phyloP scores from a whole-genome alignment of 371 early-diverging fungal genomes.

The Mucor circinelloides region DNA sequence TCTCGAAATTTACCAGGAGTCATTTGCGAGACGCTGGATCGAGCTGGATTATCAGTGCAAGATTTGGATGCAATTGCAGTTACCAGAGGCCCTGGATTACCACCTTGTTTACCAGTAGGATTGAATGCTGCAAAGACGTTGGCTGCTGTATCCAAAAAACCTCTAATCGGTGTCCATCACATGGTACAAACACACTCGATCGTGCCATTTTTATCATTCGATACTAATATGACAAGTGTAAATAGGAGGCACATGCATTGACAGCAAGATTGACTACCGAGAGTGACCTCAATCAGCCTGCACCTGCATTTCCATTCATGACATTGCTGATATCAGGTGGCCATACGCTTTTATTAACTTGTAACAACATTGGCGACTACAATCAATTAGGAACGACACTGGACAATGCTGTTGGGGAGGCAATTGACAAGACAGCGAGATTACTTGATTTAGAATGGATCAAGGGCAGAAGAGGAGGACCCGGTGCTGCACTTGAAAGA shows the following conservation, averaged over 20 bases:
- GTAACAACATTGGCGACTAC: slow-evolving; percentile 67
- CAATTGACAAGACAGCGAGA: slow-evolving; percentile 81
- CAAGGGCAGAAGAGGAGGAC: slow-evolving; percentile 67
- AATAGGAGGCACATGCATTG: slow-evolving; percentile 76
- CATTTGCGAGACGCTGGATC: slow-evolving; percentile 63
- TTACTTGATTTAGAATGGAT: slow-evolving; percentile 69
- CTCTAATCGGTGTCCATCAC: slow-evolving; percentile 84
- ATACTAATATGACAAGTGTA: background rate
- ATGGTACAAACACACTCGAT: slow-evolving; percentile 56
- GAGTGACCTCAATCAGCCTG: slow-evolving; percentile 21
- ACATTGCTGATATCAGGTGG: slow-evolving; percentile 83
- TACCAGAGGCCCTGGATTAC: slow-evolving; percentile 83
- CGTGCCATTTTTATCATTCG: background rate
- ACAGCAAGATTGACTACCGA: slow-evolving; percentile 61
- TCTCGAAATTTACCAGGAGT: slow-evolving; percentile 68
- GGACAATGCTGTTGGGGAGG: slow-evolving; percentile 84
- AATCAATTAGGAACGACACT: slow-evolving; percentile 69
- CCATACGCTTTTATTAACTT: slow-evolving; percentile 74
- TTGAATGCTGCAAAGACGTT: slow-evolving; percentile 80
- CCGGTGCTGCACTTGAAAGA: slow-evolving; percentile 77
- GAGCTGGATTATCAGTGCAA: slow-evolving; percentile 52
- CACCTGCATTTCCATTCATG: slow-evolving; percentile 72
- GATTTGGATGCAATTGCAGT: slow-evolving; percentile 84
- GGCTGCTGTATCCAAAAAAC: slow-evolving; percentile 71
- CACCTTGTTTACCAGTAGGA: slow-evolving; percentile 76